Evolutionary conservation across 345 rosid species (phyloP).

Genomic region (Syzygium oleosum): DNA sequence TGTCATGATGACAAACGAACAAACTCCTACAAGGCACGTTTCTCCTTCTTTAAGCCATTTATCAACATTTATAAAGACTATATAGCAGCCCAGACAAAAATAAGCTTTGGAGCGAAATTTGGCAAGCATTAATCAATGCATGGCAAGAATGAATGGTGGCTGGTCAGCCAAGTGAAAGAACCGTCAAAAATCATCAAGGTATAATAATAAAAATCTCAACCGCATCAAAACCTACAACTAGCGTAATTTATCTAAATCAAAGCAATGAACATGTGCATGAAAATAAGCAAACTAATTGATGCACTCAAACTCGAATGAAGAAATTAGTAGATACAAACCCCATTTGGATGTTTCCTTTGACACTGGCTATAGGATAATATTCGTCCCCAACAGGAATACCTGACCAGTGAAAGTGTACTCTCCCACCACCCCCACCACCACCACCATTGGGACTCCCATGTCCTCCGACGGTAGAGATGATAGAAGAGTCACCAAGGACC

Average conservation of each 20-base stretch:
- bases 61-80: neutral
- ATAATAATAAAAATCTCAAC: neutral
- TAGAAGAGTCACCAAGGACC: constrained; percentile 42
- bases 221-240: neutral
- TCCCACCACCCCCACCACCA: constrained; percentile 97
- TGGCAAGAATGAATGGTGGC: neutral
- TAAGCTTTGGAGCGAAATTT: neutral
- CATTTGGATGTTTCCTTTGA: constrained; percentile 62
- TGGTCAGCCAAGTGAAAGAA: neutral
- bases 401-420: constrained; percentile 91
- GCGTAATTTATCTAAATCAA: neutral
- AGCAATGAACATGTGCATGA: neutral
- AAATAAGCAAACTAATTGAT: neutral
- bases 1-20: neutral
- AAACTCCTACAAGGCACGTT: neutral
- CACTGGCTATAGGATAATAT: constrained; percentile 68
- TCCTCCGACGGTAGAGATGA: constrained; percentile 64
- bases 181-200: neutral
- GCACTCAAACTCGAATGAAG: neutral
- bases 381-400: constrained; percentile 68
- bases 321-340: constrained; percentile 34
- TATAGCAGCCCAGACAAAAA: neutral
- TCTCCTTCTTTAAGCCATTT: neutral
- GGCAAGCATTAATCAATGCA: neutral
- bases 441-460: constrained; percentile 74